These are phyloP conservation scores for Didymella segeticola DNA, from an alignment of 2,329 filamentous ascomycete genomes.

Conservation along the genomic window DNA sequence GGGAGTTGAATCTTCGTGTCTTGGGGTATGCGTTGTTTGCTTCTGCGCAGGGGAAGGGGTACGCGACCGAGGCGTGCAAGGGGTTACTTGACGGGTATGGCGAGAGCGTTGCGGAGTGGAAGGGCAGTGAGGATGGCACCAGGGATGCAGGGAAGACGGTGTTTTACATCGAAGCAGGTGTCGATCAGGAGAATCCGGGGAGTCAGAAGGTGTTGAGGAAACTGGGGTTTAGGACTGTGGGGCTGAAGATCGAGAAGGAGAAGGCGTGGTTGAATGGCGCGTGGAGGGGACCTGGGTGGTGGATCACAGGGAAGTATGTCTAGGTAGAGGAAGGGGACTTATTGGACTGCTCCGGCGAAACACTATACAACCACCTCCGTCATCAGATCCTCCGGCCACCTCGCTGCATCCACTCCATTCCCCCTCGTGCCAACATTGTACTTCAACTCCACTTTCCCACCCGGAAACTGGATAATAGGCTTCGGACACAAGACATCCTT, in stretches of 20 bases:
- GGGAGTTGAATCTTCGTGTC: constrained; percentile 18
- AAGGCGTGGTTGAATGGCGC: constrained; percentile 31
- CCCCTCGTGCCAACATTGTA: constrained; percentile 59
- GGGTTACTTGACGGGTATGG: constrained; percentile 28
- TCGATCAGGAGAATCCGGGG: constrained; percentile 29
- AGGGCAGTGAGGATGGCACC: background rate
- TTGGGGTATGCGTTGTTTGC: constrained; percentile 35
- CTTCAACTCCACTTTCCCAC: constrained; percentile 41
- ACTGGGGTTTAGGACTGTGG: constrained; percentile 33
- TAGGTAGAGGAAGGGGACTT: too few species aligned
- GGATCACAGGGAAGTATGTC: constrained; percentile 10
- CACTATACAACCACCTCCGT: constrained; percentile 47
- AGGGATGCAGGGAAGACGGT: constrained; percentile 3
- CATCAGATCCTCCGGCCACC: constrained; percentile 57
- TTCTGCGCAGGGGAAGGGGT: constrained; percentile 32
- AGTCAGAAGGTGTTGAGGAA: constrained; percentile 35
- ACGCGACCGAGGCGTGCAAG: constrained; percentile 35
- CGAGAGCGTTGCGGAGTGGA: background rate
- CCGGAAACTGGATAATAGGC: constrained; percentile 52
- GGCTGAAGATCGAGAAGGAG: constrained; percentile 28
- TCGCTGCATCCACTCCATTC: constrained; percentile 58
- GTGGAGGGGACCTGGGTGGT: constrained; percentile 27
- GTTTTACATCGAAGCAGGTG: constrained; percentile 35
- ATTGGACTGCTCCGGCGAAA: too few species aligned
- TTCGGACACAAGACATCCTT: constrained; percentile 51